These are phyloP conservation scores for Hymenoscyphus scutula DNA, from an alignment of 2,329 filamentous ascomycete species.

Conservation along the genomic window DNA sequence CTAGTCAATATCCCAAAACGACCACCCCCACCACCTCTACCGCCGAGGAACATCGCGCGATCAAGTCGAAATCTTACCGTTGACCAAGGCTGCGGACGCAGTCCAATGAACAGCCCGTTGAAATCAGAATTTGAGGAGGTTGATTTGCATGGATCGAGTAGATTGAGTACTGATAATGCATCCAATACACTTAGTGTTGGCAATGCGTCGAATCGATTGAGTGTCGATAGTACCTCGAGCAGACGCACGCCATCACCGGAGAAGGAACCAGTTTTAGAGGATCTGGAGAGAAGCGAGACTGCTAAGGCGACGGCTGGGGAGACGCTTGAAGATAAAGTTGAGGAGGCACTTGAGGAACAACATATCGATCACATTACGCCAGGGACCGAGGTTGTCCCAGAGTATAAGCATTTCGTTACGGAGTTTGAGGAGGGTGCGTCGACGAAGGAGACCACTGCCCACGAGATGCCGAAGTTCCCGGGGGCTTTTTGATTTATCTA, in stretches of 20 bases:
- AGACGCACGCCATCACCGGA: not conserved
- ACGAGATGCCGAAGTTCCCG: not conserved
- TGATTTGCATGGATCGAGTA: slow-evolving; percentile 25
- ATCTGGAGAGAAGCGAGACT: slow-evolving; percentile 10
- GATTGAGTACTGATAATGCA: slow-evolving; percentile 8
- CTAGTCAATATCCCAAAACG: slow-evolving; percentile 85
- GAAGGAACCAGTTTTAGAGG: slow-evolving; percentile 11
- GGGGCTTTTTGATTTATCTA: not conserved
- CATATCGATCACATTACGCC: not conserved
- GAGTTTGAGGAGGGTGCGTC: not conserved
- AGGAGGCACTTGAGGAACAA: not conserved
- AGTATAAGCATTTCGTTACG: not conserved
- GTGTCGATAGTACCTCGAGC: not conserved
- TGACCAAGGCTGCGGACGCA: slow-evolving; percentile 29
- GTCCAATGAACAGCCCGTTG: slow-evolving; percentile 15
- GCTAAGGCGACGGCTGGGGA: slow-evolving; percentile 6
- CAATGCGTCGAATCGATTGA: not conserved
- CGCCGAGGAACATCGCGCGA: slow-evolving; percentile 67
- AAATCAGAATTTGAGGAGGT: slow-evolving; percentile 37
- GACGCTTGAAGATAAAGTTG: slow-evolving; percentile 2
- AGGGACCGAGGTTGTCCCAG: not conserved
- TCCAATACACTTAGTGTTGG: slow-evolving; percentile 1
- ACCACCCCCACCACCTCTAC: slow-evolving; percentile 67
- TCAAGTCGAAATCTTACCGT: slow-evolving; percentile 28
- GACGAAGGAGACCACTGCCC: not conserved